These are phyloP conservation scores for Annulohypoxylon stygium DNA, from an alignment of 495 filamentous ascomycete genomes.

Conservation along the genomic window DNA sequence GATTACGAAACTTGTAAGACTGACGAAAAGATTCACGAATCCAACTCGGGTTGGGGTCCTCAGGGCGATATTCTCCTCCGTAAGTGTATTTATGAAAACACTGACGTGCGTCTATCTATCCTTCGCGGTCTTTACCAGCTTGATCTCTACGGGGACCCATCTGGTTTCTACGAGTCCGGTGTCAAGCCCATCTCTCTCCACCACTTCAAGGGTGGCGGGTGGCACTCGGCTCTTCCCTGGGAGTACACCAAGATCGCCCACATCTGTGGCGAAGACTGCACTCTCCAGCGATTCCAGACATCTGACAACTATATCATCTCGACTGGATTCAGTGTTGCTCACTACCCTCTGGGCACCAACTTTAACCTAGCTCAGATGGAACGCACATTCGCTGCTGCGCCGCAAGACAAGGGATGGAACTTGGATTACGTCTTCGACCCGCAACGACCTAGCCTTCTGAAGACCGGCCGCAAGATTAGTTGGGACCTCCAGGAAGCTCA, in stretches of 20 bases:
- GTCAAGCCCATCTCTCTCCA: conserved; percentile 74
- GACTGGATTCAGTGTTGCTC: conserved; percentile 74
- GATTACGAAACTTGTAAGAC: conserved; percentile 68
- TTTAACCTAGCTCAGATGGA: conserved; percentile 74
- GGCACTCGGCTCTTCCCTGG: conserved; percentile 66
- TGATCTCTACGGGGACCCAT: conserved; percentile 74
- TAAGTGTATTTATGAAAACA: conserved; percentile 76
- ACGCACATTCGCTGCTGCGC: conserved; percentile 71
- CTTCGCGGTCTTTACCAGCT: conserved; percentile 75
- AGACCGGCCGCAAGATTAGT: conserved; percentile 64
- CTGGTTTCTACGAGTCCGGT: conserved; percentile 77
- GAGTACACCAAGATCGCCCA: conserved; percentile 75
- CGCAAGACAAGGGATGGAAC: conserved; percentile 66
- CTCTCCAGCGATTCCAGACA: conserved; percentile 75
- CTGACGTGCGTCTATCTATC: conserved; percentile 69
- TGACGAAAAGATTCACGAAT: conserved; percentile 63
- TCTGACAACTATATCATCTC: conserved; percentile 73
- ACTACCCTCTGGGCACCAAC: conserved; percentile 69
- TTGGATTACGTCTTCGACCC: conserved; percentile 66
- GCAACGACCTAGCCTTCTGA: conserved; percentile 59
- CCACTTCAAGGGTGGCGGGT: conserved; percentile 71
- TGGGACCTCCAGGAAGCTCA: conserved; percentile 66
- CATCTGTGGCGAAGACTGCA: conserved; percentile 73
- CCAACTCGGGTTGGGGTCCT: conserved; percentile 67
- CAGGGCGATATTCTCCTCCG: conserved; percentile 75